Evolutionary conservation across 345 rosid genomes (phyloP).

Genomic region (Populus davidiana): DNA sequence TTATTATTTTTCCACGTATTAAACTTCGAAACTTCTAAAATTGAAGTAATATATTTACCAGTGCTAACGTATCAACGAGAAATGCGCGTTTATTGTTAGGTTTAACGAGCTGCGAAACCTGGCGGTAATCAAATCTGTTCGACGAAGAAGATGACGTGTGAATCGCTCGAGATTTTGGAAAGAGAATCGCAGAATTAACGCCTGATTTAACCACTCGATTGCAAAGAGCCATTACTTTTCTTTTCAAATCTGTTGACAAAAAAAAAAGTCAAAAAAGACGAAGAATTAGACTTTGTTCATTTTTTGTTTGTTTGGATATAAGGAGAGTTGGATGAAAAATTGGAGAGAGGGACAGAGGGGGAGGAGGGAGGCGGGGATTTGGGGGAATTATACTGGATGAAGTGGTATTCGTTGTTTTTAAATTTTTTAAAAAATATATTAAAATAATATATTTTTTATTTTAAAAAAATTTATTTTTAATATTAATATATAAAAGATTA

Average conservation of each 20-base stretch:
- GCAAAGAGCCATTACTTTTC: constrained; percentile 43
- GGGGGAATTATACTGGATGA: neutral
- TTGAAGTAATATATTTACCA: constrained; percentile 37
- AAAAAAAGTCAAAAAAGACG: neutral
- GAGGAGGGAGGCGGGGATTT: neutral
- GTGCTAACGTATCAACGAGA: constrained; percentile 89
- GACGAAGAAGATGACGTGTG: constrained; percentile 14
- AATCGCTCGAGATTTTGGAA: constrained; percentile 24
- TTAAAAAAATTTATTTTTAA: too few species aligned
- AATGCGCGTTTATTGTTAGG: constrained; percentile 71
- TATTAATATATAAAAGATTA: too few species aligned
- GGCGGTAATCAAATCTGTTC: constrained; percentile 30
- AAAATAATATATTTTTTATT: too few species aligned
- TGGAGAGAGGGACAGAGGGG: neutral
- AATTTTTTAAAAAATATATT: too few species aligned
- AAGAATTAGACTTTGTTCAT: neutral
- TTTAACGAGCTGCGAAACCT: constrained; percentile 59
- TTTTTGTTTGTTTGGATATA: neutral
- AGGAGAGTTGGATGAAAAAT: neutral
- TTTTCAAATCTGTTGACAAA: neutral
- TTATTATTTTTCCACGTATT: neutral
- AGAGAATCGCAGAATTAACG: constrained; percentile 24
- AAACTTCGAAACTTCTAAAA: neutral
- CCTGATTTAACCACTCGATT: constrained; percentile 45
- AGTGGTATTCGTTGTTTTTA: too few species aligned